Evolutionary conservation across 768 basidiomycete genomes (phyloP).

Genomic region (Tubosaeta sp.): DNA sequence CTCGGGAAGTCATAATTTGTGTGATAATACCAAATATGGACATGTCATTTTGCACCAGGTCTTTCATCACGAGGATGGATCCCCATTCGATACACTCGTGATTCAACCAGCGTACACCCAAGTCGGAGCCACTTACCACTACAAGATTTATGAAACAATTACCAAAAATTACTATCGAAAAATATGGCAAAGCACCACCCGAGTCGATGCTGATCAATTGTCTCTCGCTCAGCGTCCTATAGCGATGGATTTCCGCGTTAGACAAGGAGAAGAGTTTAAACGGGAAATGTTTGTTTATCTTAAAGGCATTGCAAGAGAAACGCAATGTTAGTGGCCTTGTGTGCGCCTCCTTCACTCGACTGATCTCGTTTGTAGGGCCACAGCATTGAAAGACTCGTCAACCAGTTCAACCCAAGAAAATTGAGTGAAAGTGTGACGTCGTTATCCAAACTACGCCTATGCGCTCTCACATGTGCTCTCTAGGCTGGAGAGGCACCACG

Average conservation of each 20-base stretch:
- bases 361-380: too few relatives aligned
- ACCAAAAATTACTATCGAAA: constrained; percentile 41
- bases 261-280: constrained; percentile 69
- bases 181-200: constrained; percentile 37
- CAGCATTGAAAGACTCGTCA: too few relatives aligned
- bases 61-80: constrained; percentile 54
- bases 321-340: constrained; percentile 46
- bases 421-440: constrained; percentile 29
- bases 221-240: constrained; percentile 56
- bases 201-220: constrained; percentile 6
- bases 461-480: constrained; percentile 92
- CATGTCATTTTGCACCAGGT: neutral
- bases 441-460: constrained; percentile 60
- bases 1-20: too few relatives aligned
- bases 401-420: too few relatives aligned
- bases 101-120: constrained; percentile 71
- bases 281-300: constrained; percentile 85
- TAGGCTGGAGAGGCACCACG: constrained; percentile 76
- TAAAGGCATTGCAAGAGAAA: constrained; percentile 76
- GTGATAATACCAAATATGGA: constrained; percentile 14
- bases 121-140: constrained; percentile 52
- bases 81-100: constrained; percentile 72
- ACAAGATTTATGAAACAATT: constrained; percentile 43
- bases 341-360: constrained; percentile 4
- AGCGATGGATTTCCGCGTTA: constrained; percentile 74